Evolutionary conservation across 2,329 filamentous ascomycete species (phyloP), one percentile per base, ranked within the genome.

Genomic region (Xylaria sp.): DNA sequence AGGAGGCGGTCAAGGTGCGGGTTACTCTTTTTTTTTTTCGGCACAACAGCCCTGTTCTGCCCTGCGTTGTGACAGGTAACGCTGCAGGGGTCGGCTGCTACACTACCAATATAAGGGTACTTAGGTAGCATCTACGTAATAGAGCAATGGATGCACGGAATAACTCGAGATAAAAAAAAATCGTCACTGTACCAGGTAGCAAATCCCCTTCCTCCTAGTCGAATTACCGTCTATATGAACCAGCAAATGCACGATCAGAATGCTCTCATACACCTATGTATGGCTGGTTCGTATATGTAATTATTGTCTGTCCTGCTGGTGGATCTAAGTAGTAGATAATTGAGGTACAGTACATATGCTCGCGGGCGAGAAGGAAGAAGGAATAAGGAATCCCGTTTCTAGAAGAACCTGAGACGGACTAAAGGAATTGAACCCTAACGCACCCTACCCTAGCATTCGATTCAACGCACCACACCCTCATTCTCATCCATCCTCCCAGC

Each of bases 11-110:
- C 54, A 42, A 57, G 20, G 10, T 40, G 10, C 6, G 17, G 28
- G 36, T 13, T 38, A 4, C 28, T 33, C 33, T 33, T 10, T 46
- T 63, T 17, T 17, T 48, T 59, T 61, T 62, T 61, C 64, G 62
- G 64, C 64, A 61, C 44, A 44, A 11, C 58, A 66, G 58, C 64
- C 64, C 63, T 66, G 51, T 66, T 66, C 42, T 56, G 57, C 57
- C 63, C 63, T 60, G 56, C 38, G 57, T 28, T 56, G 23, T 57
- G 59, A 51, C 59, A 44, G 64, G 64, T 58, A 58, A 66, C 42
- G 59, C 42, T 42, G 54, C 38, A 48, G 10, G 44, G 44, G 44
- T 11, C 9, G 7, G 6, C 40, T 17, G 9, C 40, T 42, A n/a
- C 15, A 13, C 13, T 17, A 40, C 36, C 36, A 38, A 38, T 11